These are phyloP conservation scores for Sherardia arvensis DNA, from an alignment of 257 asterid species.

Conservation along the genomic window DNA sequence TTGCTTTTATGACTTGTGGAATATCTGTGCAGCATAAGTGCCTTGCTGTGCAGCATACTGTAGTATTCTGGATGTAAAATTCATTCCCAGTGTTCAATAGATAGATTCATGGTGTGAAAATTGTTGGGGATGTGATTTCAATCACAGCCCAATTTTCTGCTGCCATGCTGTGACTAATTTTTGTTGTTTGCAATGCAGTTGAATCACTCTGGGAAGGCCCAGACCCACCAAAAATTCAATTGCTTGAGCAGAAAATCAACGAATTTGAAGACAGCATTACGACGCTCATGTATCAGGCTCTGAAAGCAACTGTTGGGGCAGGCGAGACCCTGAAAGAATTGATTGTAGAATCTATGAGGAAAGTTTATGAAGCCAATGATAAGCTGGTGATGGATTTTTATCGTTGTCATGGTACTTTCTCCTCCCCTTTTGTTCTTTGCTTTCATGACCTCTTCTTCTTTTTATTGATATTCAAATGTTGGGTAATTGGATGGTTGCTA, in stretches of 20 bases:
- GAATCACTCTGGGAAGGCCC: conserved; percentile 89
- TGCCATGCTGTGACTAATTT: neutral
- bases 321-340: conserved; percentile 73
- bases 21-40: too few relatives aligned
- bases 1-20: too few relatives aligned
- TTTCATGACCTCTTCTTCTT: neutral
- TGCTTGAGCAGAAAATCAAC: conserved; percentile 70
- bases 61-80: too few relatives aligned
- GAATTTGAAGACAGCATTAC: too few relatives aligned
- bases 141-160: neutral
- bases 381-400: conserved; percentile 56
- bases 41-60: too few relatives aligned
- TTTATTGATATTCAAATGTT: conserved; percentile 1
- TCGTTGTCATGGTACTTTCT: conserved; percentile 55
- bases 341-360: conserved; percentile 53
- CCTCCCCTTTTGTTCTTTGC: neutral
- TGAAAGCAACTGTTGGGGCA: conserved; percentile 65
- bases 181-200: conserved; percentile 30
- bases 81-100: neutral
- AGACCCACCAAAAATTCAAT: conserved; percentile 62
- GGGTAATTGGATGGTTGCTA: neutral
- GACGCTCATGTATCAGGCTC: too few relatives aligned
- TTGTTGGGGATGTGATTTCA: neutral
- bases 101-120: too few relatives aligned
- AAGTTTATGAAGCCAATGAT: conserved; percentile 71